Evolutionary conservation across 2,329 filamentous ascomycete species (phyloP).

Genomic region (Fusarium sp.): DNA sequence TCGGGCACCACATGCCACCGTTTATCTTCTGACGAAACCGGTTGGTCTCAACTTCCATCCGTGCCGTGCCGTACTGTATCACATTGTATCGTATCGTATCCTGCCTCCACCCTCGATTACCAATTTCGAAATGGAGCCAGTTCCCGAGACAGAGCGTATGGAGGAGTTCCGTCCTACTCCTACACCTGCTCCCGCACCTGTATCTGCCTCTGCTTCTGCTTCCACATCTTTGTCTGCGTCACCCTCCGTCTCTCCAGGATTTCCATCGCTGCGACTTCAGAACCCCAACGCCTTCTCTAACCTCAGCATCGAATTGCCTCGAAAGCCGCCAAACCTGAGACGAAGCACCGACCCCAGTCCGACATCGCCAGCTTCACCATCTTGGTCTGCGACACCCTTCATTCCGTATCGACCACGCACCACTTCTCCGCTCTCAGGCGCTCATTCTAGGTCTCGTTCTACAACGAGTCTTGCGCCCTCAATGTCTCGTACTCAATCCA

Average conservation of each 20-base stretch:
- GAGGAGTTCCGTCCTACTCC: constrained; percentile 72
- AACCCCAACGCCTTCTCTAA: constrained; percentile 53
- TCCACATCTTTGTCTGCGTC: constrained; percentile 57
- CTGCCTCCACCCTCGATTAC: constrained; percentile 28
- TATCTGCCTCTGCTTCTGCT: constrained; percentile 15
- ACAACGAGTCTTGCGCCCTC: constrained; percentile 65
- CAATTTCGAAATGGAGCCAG: constrained; percentile 68
- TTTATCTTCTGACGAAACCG: constrained; percentile 39
- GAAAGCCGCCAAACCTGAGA: constrained; percentile 66
- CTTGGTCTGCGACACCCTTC: constrained; percentile 59
- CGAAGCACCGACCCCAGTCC: constrained; percentile 70
- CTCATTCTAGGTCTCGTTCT: constrained; percentile 69
- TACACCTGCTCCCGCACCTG: constrained; percentile 64
- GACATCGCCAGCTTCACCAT: constrained; percentile 62
- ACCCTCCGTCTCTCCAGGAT: constrained; percentile 57
- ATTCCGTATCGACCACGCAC: constrained; percentile 72
- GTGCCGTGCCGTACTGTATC: constrained; percentile 24
- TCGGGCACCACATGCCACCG: constrained; percentile 42
- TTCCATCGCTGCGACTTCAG: constrained; percentile 65
- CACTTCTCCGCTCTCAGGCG: constrained; percentile 68
- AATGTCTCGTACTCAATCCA: constrained; percentile 73
- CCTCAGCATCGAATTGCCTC: constrained; percentile 57
- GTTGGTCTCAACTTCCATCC: constrained; percentile 40
- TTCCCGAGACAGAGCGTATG: constrained; percentile 76
- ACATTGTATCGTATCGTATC: constrained; percentile 21